Evolutionary conservation across 2,329 filamentous ascomycete species (phyloP), one percentile per base, ranked within the genome.

Genomic region (Hymenoscyphus scutula): DNA sequence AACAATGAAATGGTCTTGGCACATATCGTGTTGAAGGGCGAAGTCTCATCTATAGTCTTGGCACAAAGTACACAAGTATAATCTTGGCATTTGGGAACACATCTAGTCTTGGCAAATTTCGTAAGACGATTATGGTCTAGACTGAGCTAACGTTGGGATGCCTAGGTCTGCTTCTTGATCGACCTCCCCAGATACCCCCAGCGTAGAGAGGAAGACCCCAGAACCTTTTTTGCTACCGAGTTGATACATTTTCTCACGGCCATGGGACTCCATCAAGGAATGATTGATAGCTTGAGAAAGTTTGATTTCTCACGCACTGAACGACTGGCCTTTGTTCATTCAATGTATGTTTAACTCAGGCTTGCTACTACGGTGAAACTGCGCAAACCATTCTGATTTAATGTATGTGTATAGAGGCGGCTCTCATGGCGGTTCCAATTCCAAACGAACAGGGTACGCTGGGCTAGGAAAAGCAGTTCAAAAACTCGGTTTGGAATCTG

Each of bases 301-400:
- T 98, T 96, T 74, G 92, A 98, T 75, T 98, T 96, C 72, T 82
- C 84, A 2, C 81, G 84, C 64, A 97, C 94, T 0, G 75, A 77
- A 11, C 78, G 84, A 34, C 82, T 96, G 67, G 89, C 85, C 1
- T 97, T 99, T 74, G 85, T 98, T 6, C 92, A 96, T 74, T 89
- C 89, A 7, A 90, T 96, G 89, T 92, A 77, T 76, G 87, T 72
- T 61, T 54, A 64, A 48, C 38, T 8, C 27, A 54, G 45, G 19
- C 45, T 25, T 51, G 19, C 13, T 51, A 51, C 45, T 51, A 10
- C 19, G 19, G 45, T 51, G 45, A 51, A 51, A 51, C 45, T 25
- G 23, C 45, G 45, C 45, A 51, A 51, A 51, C 23, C 19, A 51
- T 51, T 25, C 45, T 51, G 45, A 51, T 13, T 51, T 51, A 23